phyloP scores from a whole-genome alignment of 2,329 filamentous ascomycete species.

The Colletotrichum tropicicola region DNA sequence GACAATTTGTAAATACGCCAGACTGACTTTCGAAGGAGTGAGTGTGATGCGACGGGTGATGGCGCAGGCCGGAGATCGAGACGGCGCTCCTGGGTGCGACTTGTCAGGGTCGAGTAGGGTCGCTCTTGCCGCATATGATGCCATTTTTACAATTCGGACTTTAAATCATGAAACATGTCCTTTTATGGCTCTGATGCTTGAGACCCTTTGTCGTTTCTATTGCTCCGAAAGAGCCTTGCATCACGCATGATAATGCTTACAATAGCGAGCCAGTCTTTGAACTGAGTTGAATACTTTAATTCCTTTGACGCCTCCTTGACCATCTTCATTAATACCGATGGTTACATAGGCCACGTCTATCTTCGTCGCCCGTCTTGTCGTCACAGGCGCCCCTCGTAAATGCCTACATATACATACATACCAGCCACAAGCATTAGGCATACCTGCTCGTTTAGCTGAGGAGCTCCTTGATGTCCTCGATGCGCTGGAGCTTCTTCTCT shows the following conservation, averaged over 20 bases:
- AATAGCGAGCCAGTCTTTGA: neutral
- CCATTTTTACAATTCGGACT: no score
- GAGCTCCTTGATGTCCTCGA: conserved; percentile 94
- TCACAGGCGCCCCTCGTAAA: neutral
- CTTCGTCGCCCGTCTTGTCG: neutral
- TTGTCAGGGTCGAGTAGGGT: neutral
- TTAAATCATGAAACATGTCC: no score
- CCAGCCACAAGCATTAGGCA: neutral
- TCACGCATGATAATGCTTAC: neutral
- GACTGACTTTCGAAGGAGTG: no score
- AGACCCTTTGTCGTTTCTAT: no score
- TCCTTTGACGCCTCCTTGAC: neutral
- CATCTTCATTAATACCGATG: neutral
- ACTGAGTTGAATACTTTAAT: neutral
- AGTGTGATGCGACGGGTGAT: neutral
- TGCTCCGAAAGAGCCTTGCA: no score
- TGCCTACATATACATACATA: neutral
- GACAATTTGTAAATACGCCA: neutral
- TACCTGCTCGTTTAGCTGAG: conserved; percentile 62
- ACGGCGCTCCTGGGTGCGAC: neutral
- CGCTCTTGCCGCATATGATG: neutral
- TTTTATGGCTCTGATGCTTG: no score
- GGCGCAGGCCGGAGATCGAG: neutral
- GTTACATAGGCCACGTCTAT: neutral
- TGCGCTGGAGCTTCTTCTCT: conserved; percentile 87